A percentile compares a stretch with the other conserved stretches of the same genome.
These are phyloP conservation scores for Wallemia ichthyophaga DNA, from an alignment of 1,284 basidiomycete species.

Conservation along the genomic window DNA sequence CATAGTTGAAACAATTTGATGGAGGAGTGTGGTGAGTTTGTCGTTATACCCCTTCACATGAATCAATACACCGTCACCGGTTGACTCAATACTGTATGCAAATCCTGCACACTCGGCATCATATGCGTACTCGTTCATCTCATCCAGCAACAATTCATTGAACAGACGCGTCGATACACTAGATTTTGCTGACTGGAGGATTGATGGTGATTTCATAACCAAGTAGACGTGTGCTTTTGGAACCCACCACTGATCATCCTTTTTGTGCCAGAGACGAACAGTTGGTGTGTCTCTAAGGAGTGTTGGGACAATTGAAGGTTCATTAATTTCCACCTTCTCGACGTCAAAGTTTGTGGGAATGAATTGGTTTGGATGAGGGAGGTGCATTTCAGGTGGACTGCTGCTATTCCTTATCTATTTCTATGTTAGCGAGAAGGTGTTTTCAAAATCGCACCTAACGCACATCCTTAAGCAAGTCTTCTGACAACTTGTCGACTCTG, in stretches of 20 bases:
- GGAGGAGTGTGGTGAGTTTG: conserved; percentile 49
- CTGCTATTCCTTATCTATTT: conserved; percentile 32
- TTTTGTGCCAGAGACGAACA: conserved; percentile 71
- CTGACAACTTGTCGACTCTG: conserved; percentile 32
- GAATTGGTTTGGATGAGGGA: conserved; percentile 68
- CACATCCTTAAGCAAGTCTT: conserved; percentile 33
- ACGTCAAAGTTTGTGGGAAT: conserved; percentile 65
- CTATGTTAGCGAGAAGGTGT: not conserved
- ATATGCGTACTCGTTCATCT: conserved; percentile 68
- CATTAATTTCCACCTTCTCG: conserved; percentile 31
- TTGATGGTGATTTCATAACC: conserved; percentile 25
- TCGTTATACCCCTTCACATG: conserved; percentile 72
- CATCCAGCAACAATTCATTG: conserved; percentile 59
- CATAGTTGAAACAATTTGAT: conserved; percentile 42
- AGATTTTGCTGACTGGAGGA: conserved; percentile 1
- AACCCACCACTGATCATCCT: conserved; percentile 81
- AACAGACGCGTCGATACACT: conserved; percentile 25
- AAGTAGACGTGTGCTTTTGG: conserved; percentile 44
- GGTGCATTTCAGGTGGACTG: conserved; percentile 29
- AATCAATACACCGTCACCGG: conserved; percentile 37
- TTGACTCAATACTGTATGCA: conserved; percentile 36
- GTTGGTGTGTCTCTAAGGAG: conserved; percentile 39
- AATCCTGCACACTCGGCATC: conserved; percentile 78
- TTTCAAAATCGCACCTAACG: not conserved
- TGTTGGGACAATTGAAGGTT: conserved; percentile 41